Evolutionary conservation across 2,329 filamentous ascomycete species (phyloP), one percentile per base, ranked within the genome.

Genomic region (Juglanconis sp.): DNA sequence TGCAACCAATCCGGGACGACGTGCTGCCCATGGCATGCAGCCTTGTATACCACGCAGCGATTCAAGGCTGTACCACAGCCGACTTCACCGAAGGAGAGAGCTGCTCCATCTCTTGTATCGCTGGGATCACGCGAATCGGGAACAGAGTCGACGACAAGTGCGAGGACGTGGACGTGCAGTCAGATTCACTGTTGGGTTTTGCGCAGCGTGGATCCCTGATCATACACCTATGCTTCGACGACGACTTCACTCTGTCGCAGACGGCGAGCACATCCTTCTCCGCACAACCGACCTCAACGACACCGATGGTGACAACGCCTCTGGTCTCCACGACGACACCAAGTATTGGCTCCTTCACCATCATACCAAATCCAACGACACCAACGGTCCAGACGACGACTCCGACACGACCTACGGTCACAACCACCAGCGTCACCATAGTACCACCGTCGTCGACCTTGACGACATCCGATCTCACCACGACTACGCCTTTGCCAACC

Each of bases 121-220:
- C 63, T 7, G 72, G 89, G 57, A 91, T 97, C 36, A 85, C 91
- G 66, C 80, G 95, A 53, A 87, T 96, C 72, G 87, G 89, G 53
- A 88, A 93, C 66, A 89, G 88, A 36, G 83, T 89, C 42, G 81
- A 84, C 52, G 77, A 81, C 47, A 85, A 89, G 73, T 94, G 94
- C 69, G 88, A 88, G 4, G 89, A 91, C 57, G 89, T 88, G 31
- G 83, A 84, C 13, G 87, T 87, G 1, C 62, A 68, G 17, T 52
- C 64, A 0, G 65, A 69, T 15, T 73, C 77, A 2, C 63, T 80
- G 11, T 63, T 80, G 13, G 71, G 69, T 5, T 71, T 56, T 24
- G 61, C 61, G 31, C 58, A 57, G n/a, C 52, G 53, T 5, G 54
- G 61, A 3, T 47, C 42, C 34, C 44, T 63, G 36, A n/a, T 61